phyloP scores from a whole-genome alignment of 2,329 filamentous ascomycete species.

The Whalleya microplaca region DNA sequence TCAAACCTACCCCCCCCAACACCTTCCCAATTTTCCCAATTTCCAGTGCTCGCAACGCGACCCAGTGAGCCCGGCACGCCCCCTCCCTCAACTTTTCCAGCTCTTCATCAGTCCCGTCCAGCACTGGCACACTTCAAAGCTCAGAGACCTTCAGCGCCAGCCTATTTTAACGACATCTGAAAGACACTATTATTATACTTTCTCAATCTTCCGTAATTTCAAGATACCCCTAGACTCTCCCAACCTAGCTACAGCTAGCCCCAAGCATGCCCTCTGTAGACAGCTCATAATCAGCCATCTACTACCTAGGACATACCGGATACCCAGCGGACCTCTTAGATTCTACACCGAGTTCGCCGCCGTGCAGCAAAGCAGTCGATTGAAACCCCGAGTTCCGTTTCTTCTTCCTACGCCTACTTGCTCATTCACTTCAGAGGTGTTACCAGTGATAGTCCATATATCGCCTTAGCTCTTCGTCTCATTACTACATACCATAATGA shows the following conservation, averaged over 20 bases:
- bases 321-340: too few relatives aligned
- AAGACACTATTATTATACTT: not conserved
- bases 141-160: not conserved
- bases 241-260: too few relatives aligned
- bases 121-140: not conserved
- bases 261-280: not conserved
- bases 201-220: not conserved
- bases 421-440: too few relatives aligned
- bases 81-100: not conserved
- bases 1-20: constrained; percentile 36
- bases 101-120: not conserved
- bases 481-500: too few relatives aligned
- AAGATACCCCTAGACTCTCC: not conserved
- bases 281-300: not conserved
- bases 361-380: not conserved
- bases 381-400: not conserved
- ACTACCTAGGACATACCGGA: not conserved
- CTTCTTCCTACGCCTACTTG: too few relatives aligned
- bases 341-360: too few relatives aligned
- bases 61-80: constrained; percentile 11
- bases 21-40: constrained; percentile 8
- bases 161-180: not conserved
- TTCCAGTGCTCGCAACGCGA: constrained; percentile 14
- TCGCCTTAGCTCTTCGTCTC: too few relatives aligned
- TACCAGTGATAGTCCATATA: too few relatives aligned